Evolutionary conservation across 495 filamentous ascomycete genomes (phyloP).

Genomic region (Neurospora intermedia): DNA sequence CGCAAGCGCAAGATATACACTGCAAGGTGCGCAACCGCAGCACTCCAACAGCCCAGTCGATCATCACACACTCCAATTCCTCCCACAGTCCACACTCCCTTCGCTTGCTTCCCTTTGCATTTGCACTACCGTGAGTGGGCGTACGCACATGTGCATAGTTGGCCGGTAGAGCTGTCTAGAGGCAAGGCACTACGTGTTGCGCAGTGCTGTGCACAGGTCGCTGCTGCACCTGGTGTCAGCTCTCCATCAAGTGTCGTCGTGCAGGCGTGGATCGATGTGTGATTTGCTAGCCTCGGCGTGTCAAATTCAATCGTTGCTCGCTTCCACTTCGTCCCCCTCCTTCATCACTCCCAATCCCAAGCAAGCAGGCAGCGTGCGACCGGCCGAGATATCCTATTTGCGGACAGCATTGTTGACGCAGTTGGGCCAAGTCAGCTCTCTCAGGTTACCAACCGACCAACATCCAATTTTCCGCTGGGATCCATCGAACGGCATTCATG

Average conservation of each 20-base stretch:
- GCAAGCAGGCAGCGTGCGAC: neutral
- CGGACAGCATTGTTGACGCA: neutral
- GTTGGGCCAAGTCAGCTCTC: neutral
- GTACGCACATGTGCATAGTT: neutral
- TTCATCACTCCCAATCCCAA: constrained; percentile 8
- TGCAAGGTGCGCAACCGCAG: neutral
- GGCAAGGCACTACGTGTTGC: neutral
- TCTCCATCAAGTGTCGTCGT: neutral
- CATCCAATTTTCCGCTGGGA: neutral
- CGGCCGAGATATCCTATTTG: neutral
- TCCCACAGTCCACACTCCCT: neutral
- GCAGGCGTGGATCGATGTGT: constrained; percentile 6
- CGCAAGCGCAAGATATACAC: neutral
- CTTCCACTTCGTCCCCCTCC: constrained; percentile 8
- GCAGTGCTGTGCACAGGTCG: neutral
- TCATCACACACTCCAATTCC: neutral
- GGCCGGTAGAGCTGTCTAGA: neutral
- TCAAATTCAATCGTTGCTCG: constrained; percentile 13
- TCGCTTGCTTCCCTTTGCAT: neutral
- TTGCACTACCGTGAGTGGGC: neutral
- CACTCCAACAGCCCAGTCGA: neutral
- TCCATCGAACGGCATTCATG: neutral
- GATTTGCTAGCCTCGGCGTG: constrained; percentile 24
- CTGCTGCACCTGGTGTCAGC: neutral
- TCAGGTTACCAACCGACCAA: neutral